phyloP scores from a whole-genome alignment of 139 green algal species.

The Tetradesmus obliquus region DNA sequence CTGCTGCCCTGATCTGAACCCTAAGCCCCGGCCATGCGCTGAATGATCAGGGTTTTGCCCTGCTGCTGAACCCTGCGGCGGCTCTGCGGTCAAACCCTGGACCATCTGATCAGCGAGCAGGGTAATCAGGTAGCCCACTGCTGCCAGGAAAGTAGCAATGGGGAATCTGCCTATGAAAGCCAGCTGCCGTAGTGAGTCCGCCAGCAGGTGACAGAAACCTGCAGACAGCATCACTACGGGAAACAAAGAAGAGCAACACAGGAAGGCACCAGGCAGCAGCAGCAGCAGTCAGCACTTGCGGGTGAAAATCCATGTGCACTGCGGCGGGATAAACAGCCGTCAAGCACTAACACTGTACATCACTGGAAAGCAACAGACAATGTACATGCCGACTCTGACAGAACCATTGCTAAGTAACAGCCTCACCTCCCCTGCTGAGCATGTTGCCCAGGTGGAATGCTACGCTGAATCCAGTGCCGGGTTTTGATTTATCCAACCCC shows the following conservation, averaged over 20 bases:
- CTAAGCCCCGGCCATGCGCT: not conserved
- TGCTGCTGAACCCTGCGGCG: not conserved
- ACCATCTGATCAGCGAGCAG: conserved; percentile 58
- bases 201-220: conserved; percentile 82
- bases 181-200: conserved; percentile 52
- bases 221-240: conserved; percentile 81
- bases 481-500: no score
- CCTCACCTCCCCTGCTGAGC: conserved; percentile 73
- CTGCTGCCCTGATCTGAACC: not conserved
- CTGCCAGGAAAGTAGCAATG: conserved; percentile 58
- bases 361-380: no score
- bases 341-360: no score
- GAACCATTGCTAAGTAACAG: not conserved
- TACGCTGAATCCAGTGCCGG: not conserved
- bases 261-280: not conserved
- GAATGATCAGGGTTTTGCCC: not conserved
- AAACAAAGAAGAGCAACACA: not conserved
- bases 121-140: conserved; percentile 60
- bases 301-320: not conserved
- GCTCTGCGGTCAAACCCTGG: conserved; percentile 8
- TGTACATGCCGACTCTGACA: no score
- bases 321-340: no score
- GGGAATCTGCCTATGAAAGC: conserved; percentile 60
- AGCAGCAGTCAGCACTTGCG: not conserved
- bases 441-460: conserved; percentile 69